phyloP scores from a whole-genome alignment of 1,284 basidiomycete species.

The Heliocybe sulcata region DNA sequence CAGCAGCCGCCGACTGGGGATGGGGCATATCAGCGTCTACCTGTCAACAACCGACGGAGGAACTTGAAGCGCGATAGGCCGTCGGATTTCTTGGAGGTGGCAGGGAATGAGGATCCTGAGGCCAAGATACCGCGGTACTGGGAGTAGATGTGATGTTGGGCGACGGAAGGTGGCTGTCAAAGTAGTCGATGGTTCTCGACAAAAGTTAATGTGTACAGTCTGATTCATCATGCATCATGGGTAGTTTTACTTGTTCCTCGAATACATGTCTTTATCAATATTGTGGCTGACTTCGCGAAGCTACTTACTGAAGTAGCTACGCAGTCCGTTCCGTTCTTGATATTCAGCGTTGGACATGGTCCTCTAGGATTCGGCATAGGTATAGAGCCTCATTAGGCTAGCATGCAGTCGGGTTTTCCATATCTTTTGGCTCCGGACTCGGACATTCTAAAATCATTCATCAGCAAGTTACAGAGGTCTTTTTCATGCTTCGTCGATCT shows the following conservation, averaged over 20 bases:
- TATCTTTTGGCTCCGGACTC: no score
- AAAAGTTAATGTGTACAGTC: background rate
- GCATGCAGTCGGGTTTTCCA: no score
- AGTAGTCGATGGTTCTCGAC: background rate
- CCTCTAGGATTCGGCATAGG: no score
- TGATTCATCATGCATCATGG: background rate
- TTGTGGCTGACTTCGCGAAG: no score
- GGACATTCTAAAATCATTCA: no score
- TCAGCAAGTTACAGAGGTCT: no score
- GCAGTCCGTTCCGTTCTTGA: no score
- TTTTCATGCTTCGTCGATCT: no score
- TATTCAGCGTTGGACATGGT: no score
- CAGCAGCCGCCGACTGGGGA: conserved; percentile 62
- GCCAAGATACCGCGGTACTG: conserved; percentile 65
- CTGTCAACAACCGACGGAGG: conserved; percentile 69
- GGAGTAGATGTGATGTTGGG: conserved; percentile 39
- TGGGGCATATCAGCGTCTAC: conserved; percentile 77
- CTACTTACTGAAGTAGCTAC: no score
- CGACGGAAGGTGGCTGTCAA: background rate
- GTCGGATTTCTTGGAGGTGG: conserved; percentile 74
- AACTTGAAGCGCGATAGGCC: conserved; percentile 74
- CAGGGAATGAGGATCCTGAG: conserved; percentile 43
- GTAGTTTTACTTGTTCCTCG: background rate
- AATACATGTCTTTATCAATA: background rate
- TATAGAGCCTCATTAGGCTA: no score